Evolutionary conservation across 306 rosid species (phyloP).

Genomic region (Nissolia schottii): DNA sequence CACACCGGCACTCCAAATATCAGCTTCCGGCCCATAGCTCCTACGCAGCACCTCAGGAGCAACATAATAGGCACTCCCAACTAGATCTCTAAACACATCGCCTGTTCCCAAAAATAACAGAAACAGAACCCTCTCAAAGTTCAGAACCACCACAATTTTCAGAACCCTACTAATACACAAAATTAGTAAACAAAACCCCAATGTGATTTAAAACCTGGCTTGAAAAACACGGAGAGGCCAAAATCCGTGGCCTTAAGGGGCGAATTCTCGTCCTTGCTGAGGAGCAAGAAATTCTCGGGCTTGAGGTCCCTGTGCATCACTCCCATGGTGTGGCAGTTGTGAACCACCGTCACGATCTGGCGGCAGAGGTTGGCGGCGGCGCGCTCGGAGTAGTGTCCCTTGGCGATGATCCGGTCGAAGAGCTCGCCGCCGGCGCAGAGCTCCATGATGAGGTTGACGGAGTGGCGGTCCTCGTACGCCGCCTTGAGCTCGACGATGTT

Average conservation of each 20-base stretch:
- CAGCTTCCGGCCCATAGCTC: slow-evolving; percentile 81
- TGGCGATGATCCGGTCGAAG: slow-evolving; percentile 80
- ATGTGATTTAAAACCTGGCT: slow-evolving; percentile 36
- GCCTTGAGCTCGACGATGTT: slow-evolving; percentile 86
- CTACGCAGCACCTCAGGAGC: slow-evolving; percentile 93
- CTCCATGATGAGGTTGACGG: slow-evolving; percentile 92
- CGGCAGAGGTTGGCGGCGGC: slow-evolving; percentile 84
- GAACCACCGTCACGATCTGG: slow-evolving; percentile 87
- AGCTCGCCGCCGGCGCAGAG: slow-evolving; percentile 97
- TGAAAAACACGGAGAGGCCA: slow-evolving; percentile 74
- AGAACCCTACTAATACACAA: background rate
- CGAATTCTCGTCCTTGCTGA: slow-evolving; percentile 52
- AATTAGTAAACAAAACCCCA: background rate
- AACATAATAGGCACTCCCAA: slow-evolving; percentile 96
- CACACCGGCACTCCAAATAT: slow-evolving; percentile 95
- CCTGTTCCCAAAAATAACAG: slow-evolving; percentile 43
- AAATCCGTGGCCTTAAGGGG: slow-evolving; percentile 80
- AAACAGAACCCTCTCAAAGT: background rate
- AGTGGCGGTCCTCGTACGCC: slow-evolving; percentile 92
- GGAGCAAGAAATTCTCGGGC: slow-evolving; percentile 88
- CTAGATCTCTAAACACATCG: slow-evolving; percentile 74
- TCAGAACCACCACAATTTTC: background rate
- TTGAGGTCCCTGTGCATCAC: slow-evolving; percentile 88
- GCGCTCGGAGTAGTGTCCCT: slow-evolving; percentile 89
- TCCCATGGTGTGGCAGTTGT: slow-evolving; percentile 84